A percentile compares a stretch with the other conserved stretches of the same genome.
Evolutionary conservation across 345 rosid species (phyloP).

Genomic region (Trapa incisa): DNA sequence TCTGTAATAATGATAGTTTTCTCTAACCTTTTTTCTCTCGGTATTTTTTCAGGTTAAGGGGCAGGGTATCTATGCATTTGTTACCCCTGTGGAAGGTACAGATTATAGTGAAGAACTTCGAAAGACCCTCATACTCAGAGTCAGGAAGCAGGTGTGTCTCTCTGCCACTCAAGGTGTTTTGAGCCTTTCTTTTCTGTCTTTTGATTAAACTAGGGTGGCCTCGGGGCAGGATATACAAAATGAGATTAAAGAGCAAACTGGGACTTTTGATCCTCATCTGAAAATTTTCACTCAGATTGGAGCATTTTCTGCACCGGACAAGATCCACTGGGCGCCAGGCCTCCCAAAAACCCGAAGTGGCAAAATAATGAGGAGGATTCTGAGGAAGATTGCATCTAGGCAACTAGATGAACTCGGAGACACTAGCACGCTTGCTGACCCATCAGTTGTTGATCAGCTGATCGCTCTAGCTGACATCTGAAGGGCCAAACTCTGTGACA

Average conservation of each 20-base stretch:
- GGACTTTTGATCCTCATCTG: too few species aligned
- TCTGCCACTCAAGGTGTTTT: background rate
- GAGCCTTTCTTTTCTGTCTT: background rate
- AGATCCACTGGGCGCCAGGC: conserved; percentile 88
- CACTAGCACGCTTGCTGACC: conserved; percentile 90
- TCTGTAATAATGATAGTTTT: background rate
- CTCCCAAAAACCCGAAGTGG: conserved; percentile 97
- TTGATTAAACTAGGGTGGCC: too few species aligned
- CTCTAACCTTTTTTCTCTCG: background rate
- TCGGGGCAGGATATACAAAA: too few species aligned
- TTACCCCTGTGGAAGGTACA: conserved; percentile 79
- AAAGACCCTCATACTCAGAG: conserved; percentile 52
- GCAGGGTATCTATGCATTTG: conserved; percentile 95
- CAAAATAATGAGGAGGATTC: conserved; percentile 92
- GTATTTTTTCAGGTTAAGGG: conserved; percentile 55
- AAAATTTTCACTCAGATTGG: conserved; percentile 45
- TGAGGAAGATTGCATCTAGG: conserved; percentile 82
- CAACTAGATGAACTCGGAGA: conserved; percentile 86
- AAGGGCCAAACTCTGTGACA: background rate
- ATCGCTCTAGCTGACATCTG: conserved; percentile 55
- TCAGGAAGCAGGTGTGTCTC: conserved; percentile 62
- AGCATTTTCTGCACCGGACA: conserved; percentile 92
- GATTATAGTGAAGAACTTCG: conserved; percentile 81
- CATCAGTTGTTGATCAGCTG: conserved; percentile 66
- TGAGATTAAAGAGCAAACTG: too few species aligned